Conservation (phyloP, 768 basidiomycete genomes). For the Suillus weaverae region DNA sequence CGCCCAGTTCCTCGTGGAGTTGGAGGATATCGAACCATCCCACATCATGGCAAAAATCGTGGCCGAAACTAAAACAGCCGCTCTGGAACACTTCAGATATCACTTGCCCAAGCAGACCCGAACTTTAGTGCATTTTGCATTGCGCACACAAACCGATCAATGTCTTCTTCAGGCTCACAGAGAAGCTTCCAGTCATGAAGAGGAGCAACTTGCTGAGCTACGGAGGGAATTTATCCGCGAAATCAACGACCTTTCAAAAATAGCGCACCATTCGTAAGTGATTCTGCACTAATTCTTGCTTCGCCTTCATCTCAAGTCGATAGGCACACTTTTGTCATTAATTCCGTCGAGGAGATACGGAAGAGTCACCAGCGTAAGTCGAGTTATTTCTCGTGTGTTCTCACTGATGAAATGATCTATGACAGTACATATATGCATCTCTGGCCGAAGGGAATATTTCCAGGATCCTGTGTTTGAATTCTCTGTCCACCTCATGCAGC, state of each 20-base stretch:
- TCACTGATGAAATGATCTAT: background rate
- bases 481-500: slow-evolving; percentile 28
- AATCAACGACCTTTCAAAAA: slow-evolving; percentile 20
- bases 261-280: slow-evolving; percentile 8
- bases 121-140: slow-evolving; percentile 7
- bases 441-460: slow-evolving; percentile 19
- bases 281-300: background rate
- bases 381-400: background rate
- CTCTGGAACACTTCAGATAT: background rate
- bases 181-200: slow-evolving; percentile 3
- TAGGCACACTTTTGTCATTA: slow-evolving; percentile 15
- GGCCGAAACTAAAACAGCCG: background rate
- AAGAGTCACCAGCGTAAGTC: background rate
- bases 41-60: slow-evolving; percentile 8
- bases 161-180: background rate
- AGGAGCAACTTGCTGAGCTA: slow-evolving; percentile 14
- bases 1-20: slow-evolving; percentile 14
- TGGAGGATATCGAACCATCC: slow-evolving; percentile 6
- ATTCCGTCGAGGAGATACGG: background rate
- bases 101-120: background rate
- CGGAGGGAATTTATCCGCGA: slow-evolving; percentile 20
- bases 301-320: background rate
- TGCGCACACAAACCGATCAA: slow-evolving; percentile 13
- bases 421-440: slow-evolving; percentile 5
- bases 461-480: slow-evolving; percentile 20